Base-by-base conservation (phyloP, 768 basidiomycete species). In the Rhodotorula paludigena region DNA sequence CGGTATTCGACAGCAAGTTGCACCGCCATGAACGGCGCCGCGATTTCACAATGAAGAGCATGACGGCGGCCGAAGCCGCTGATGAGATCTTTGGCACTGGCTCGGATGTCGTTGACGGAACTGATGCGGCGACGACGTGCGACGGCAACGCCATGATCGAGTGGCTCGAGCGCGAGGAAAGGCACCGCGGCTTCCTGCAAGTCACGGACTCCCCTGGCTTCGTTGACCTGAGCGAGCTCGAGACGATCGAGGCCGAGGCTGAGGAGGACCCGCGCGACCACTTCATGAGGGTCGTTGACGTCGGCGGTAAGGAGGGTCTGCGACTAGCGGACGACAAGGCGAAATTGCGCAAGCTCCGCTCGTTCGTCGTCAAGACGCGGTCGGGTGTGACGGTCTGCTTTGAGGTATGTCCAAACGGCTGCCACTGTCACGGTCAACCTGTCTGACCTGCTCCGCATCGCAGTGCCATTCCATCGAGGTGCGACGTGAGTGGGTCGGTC, bases 401-500 rank as follows among this genome's bases (percentile, higher is more conserved):
- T 60, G 91, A 97, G 84, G 92, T 91, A 71, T 67, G 83, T 71
- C 15, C 36, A 15, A n/a, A n/a, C n/a, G n/a, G n/a, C n/a, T n/a
- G n/a, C n/a, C n/a, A n/a, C n/a, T n/a, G n/a, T n/a, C n/a, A n/a
- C n/a, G n/a, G n/a, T n/a, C n/a, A n/a, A n/a, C n/a, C n/a, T n/a
- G n/a, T n/a, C n/a, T n/a, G n/a, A n/a, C n/a, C n/a, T n/a, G 86
- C 86, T 32, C 80, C 84, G 61, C 80, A 76, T 14, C 14, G 14
- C 66, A 72, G 71, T 67, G 66, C 53, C 63, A 67, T 41, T 68
- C 71, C n/a, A 65, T 64, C 44, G 44, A 41, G 39, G 81, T 87
- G 52, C 89, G 89, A 0, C 76, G 86, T 57, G 92, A 97, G 75
- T 97, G 93, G 94, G 85, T 96, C 56, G 82, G 84, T 57, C 83